A percentile compares a stretch with the other conserved stretches of the same genome.
These are phyloP conservation scores for Exophiala calicioides DNA, from an alignment of 2,329 filamentous ascomycete genomes.

Conservation along the genomic window DNA sequence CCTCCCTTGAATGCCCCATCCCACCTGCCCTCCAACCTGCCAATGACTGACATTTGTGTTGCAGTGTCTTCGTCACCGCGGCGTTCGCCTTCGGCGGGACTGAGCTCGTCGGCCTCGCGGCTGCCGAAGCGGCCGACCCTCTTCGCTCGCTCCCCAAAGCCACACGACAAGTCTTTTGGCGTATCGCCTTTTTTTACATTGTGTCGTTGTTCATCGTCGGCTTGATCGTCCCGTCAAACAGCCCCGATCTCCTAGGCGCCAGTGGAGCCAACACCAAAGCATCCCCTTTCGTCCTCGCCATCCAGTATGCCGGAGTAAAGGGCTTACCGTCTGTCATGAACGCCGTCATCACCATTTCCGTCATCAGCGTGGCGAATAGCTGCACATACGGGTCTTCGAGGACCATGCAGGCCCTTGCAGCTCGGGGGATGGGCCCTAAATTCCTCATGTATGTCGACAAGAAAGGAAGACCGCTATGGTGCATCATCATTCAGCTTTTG, in stretches of 20 bases:
- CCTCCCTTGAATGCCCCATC: too few species aligned
- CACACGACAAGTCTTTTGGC: slow-evolving; percentile 92
- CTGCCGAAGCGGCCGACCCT: slow-evolving; percentile 60
- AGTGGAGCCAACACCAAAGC: slow-evolving; percentile 67
- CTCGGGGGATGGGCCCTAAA: slow-evolving; percentile 64
- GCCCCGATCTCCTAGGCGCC: slow-evolving; percentile 63
- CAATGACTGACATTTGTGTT: too few species aligned
- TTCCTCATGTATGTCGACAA: slow-evolving; percentile 80
- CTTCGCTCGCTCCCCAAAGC: slow-evolving; percentile 77
- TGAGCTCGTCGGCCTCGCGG: too few species aligned
- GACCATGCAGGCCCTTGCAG: slow-evolving; percentile 80
- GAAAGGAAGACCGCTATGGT: slow-evolving; percentile 74
- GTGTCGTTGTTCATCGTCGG: slow-evolving; percentile 79
- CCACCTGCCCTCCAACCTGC: too few species aligned
- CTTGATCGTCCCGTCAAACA: slow-evolving; percentile 68
- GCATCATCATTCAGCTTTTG: slow-evolving; percentile 66
- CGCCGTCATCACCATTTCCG: slow-evolving; percentile 84
- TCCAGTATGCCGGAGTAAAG: slow-evolving; percentile 77
- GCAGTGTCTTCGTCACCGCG: slow-evolving; percentile 61
- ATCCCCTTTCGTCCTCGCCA: slow-evolving; percentile 92
- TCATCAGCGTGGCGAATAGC: slow-evolving; percentile 88
- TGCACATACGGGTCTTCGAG: slow-evolving; percentile 89
- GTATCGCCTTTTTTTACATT: slow-evolving; percentile 87
- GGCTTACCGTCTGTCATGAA: slow-evolving; percentile 89
- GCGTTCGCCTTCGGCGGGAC: slow-evolving; percentile 65